Evolutionary conservation across 768 basidiomycete species (phyloP), one percentile per base, ranked within the genome.

Genomic region (Hericium erinaceus): DNA sequence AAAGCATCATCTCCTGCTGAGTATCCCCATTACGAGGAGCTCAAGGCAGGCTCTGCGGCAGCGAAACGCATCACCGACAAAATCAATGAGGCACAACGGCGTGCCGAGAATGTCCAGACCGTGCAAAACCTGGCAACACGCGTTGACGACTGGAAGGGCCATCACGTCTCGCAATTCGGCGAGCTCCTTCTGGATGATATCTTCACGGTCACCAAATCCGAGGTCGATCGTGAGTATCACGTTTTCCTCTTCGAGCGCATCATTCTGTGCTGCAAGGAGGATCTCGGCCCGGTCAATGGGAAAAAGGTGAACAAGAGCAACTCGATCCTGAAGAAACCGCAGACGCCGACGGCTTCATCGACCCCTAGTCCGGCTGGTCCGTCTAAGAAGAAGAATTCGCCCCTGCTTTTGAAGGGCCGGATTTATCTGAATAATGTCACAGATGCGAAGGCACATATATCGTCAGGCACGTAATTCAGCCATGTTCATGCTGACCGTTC

Each of bases 221-320:
- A 95, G 58, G 89, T 94, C 65, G 94, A 98, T 69, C 83, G 97
- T 64, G 97, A 99, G 71, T 98, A 98, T 66, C 93, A 95, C 64
- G 95, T 99, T 58, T 99, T 98, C 79, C 77, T 99, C 39, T 99
- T 99, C 64, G 95, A 98, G 75, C 93, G 93, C 75, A 99, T 99
- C 71, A 93, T 99, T 63, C 80, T 98, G 20, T 99, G 97, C 73
- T 98, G 97, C 78, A 98, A 98, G 70, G 97, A 98, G 70, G 87
- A 88, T 6, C 67, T 78, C 15, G 51, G 44, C 77, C 77, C 5
- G 77, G 78, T 6, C 76, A 83, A 79, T 60, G 77, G 80, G 41
- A 83, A 81, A 70, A 90, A 92, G 72, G 75, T 75, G 40, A 77
- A 79, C 64, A 98, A 98, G 78, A 93, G 80, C 67, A 89, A 90